A percentile compares a stretch with the other conserved stretches of the same genome.
Conservation (phyloP, 2,329 filamentous ascomycete genomes). For the Claviceps arundinis region DNA sequence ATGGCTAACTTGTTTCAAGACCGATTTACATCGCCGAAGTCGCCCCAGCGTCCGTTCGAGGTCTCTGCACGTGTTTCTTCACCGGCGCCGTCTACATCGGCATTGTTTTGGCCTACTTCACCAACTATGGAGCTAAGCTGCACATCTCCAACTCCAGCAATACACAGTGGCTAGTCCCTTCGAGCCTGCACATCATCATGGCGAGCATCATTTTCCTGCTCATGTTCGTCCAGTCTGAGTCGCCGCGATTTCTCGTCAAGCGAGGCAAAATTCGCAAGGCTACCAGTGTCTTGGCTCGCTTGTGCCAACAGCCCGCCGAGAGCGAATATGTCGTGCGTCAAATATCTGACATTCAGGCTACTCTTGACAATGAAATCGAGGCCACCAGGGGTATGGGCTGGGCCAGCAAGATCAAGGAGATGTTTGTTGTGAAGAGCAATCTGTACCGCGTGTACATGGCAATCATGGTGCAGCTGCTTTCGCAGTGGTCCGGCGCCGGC, state of each 20-base stretch:
- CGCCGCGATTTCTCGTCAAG: conserved; percentile 59
- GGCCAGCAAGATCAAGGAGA: conserved; percentile 53
- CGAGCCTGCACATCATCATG: conserved; percentile 66
- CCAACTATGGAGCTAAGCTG: conserved; percentile 47
- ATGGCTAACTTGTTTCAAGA: conserved; percentile 6
- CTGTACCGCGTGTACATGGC: conserved; percentile 60
- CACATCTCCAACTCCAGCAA: conserved; percentile 33
- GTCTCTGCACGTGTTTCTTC: conserved; percentile 53
- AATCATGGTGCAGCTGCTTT: conserved; percentile 54
- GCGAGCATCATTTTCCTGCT: conserved; percentile 57
- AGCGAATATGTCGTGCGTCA: conserved; percentile 50
- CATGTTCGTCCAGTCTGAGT: conserved; percentile 56
- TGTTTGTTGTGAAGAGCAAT: conserved; percentile 54
- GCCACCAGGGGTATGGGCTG: conserved; percentile 53
- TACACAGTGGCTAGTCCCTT: conserved; percentile 52
- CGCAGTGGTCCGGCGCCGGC: conserved; percentile 61
- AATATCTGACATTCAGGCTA: conserved; percentile 48
- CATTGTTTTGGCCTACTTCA: conserved; percentile 68
- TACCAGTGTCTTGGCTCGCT: conserved; percentile 35
- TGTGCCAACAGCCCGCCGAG: conserved; percentile 46
- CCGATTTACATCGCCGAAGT: conserved; percentile 65
- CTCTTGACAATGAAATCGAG: conserved; percentile 58
- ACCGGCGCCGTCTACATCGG: conserved; percentile 54
- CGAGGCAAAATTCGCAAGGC: conserved; percentile 46
- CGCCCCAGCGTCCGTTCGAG: conserved; percentile 53